phyloP scores from a whole-genome alignment of 139 green algal species.

The Chara braunii region DNA sequence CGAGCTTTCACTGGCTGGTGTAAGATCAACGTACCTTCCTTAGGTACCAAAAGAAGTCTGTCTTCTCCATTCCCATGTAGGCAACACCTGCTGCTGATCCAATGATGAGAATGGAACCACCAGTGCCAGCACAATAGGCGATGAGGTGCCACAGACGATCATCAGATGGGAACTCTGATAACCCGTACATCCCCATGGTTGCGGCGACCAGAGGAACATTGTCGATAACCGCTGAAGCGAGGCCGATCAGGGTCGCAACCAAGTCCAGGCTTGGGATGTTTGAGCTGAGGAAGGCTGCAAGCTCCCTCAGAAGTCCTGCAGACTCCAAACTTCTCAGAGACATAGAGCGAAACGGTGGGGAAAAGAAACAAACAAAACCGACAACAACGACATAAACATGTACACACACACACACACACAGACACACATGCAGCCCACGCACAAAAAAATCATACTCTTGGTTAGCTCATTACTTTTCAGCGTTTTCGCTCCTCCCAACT shows the following conservation, averaged over 20 bases:
- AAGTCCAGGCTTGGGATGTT: slow-evolving; percentile 47
- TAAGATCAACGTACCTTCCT: too few species aligned
- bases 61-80: slow-evolving; percentile 65
- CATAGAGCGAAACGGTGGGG: too few species aligned
- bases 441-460: too few species aligned
- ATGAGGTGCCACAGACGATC: slow-evolving; percentile 58
- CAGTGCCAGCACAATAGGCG: slow-evolving; percentile 61
- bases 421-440: too few species aligned
- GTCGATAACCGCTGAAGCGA: slow-evolving; percentile 60
- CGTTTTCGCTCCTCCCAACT: too few species aligned
- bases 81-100: slow-evolving; percentile 59
- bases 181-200: slow-evolving; percentile 73
- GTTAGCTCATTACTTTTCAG: too few species aligned
- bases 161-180: slow-evolving; percentile 43
- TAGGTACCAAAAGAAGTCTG: slow-evolving; percentile 63
- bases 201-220: slow-evolving; percentile 69
- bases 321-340: slow-evolving; percentile 42
- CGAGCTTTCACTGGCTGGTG: too few species aligned
- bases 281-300: slow-evolving; percentile 44
- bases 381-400: too few species aligned
- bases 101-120: slow-evolving; percentile 67
- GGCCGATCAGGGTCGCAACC: slow-evolving; percentile 53
- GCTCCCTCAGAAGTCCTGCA: slow-evolving; percentile 51
- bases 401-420: too few species aligned
- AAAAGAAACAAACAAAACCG: too few species aligned